Base-by-base conservation (phyloP, 768 basidiomycete genomes). In the Pisolithus orientalis region DNA sequence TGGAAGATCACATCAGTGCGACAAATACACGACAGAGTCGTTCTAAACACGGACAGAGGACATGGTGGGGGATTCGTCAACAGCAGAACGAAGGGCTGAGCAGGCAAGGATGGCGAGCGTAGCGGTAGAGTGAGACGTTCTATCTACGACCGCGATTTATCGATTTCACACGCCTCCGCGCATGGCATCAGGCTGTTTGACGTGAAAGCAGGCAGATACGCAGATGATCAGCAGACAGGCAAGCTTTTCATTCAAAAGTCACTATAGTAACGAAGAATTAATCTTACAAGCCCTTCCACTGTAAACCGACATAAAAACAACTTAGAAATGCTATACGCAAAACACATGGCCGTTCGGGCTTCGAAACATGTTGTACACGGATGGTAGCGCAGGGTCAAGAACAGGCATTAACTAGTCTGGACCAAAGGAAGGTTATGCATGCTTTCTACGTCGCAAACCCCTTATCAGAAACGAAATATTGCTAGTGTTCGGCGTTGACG, bases 151-250 rank as follows among this genome's bases (percentile, higher is more conserved):
- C 14, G 28, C 44, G 51, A 56, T 51, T 56, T 67, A 83, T 83
- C 50, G 79, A 83, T 85, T 86, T 87, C 83, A 62, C 84, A 87
- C 84, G 83, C 64, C 55, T 53, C 52, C 28, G 32, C n/a, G 17
- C 17, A 9, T 21, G 29, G 45, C 24, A 21, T 27, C 25, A 44
- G 9, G 31, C 31, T 10, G 31, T 32, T 32, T 32, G 31, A 32
- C 31, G 31, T 32, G 31, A 32, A 32, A 32, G 11, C 9, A 9
- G 11, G 8, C 31, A 32, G 31, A 10, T 7, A 8, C 5, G 6
- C 4, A 21, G 17, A 45, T 21, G 10, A 8, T 16, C 17, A 27
- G 10, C 44, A 21, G 17, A 14, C 25, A 46, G 25, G 31, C 21
- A 29, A 31, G 21, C 42, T 44, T 39, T 14, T 52, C 17, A 47